A percentile compares a stretch with the other conserved stretches of the same genome.
phyloP scores from a whole-genome alignment of 1,139 yeast species.

The Pichia sp. region DNA sequence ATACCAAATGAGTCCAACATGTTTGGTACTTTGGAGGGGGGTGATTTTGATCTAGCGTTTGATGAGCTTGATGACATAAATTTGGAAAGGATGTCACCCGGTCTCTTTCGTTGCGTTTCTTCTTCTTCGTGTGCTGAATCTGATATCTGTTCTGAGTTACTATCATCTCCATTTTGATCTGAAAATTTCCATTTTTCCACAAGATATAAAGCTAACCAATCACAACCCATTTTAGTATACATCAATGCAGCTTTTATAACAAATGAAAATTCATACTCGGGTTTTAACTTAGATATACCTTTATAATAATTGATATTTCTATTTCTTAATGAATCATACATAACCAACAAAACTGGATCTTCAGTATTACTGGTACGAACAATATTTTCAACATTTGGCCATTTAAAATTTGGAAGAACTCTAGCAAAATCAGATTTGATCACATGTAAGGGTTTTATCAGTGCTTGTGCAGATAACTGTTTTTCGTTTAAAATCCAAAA shows the following conservation, averaged over 20 bases:
- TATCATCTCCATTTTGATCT: background rate
- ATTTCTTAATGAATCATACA: conserved; percentile 57
- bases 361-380: conserved; percentile 34
- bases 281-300: conserved; percentile 44
- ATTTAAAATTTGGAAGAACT: conserved; percentile 28
- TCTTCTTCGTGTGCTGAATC: background rate
- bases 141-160: background rate
- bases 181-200: conserved; percentile 65
- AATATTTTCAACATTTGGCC: conserved; percentile 35
- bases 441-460: conserved; percentile 50
- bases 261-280: conserved; percentile 51
- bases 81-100: conserved; percentile 18
- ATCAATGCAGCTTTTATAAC: conserved; percentile 58
- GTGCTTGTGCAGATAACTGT: conserved; percentile 54
- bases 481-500: conserved; percentile 59
- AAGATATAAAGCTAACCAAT: conserved; percentile 59
- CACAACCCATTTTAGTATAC: conserved; percentile 89
- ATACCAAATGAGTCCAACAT: conserved; percentile 1
- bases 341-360: conserved; percentile 71
- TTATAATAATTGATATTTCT: conserved; percentile 41
- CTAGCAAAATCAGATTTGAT: conserved; percentile 30
- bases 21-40: background rate
- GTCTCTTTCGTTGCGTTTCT: conserved; percentile 5
- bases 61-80: conserved; percentile 5
- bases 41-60: background rate